A percentile compares a stretch with the other conserved stretches of the same genome.
Conservation (phyloP, 352 stramenopile genomes). For the Blastocystis sp. region DNA sequence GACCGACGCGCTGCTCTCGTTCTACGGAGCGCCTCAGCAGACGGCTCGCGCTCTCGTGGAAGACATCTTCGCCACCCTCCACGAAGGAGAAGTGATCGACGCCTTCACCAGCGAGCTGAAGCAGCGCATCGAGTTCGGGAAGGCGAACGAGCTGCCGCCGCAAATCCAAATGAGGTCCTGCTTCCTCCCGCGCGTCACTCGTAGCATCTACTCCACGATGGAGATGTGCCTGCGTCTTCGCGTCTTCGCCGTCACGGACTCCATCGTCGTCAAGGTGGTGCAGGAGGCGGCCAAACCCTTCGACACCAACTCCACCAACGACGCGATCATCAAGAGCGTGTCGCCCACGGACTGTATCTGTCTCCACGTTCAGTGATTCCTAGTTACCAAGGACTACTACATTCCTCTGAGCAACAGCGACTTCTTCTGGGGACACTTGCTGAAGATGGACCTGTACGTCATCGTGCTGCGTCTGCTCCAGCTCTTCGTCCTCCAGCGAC, state of each 20-base stretch:
- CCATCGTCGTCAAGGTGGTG: slow-evolving; percentile 15
- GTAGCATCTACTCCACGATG: slow-evolving; percentile 38
- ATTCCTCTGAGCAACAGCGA: slow-evolving; percentile 46
- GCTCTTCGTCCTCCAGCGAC: slow-evolving; percentile 27
- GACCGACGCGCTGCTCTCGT: slow-evolving; percentile 5
- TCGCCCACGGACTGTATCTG: slow-evolving; percentile 14
- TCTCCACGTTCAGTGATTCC: too few relatives aligned
- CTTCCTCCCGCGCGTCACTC: too few relatives aligned
- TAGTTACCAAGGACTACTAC: slow-evolving; percentile 32
- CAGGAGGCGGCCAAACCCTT: slow-evolving; percentile 20
- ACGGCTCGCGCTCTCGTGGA: background rate
- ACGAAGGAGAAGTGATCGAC: background rate
- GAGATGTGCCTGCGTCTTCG: slow-evolving; percentile 43
- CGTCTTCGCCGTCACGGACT: slow-evolving; percentile 29
- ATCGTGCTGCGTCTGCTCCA: slow-evolving; percentile 28
- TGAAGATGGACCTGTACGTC: slow-evolving; percentile 61
- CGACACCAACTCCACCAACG: slow-evolving; percentile 15
- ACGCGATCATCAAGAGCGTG: slow-evolving; percentile 22
- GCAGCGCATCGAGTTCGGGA: slow-evolving; percentile 12
- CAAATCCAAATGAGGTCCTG: slow-evolving; percentile 52
- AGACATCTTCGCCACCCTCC: background rate
- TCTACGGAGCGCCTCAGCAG: slow-evolving; percentile 25
- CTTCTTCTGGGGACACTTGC: slow-evolving; percentile 54
- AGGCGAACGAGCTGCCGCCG: background rate
- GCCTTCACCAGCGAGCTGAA: background rate